Conservation (phyloP, 2,329 filamentous ascomycete genomes). For the Cytospora mali region DNA sequence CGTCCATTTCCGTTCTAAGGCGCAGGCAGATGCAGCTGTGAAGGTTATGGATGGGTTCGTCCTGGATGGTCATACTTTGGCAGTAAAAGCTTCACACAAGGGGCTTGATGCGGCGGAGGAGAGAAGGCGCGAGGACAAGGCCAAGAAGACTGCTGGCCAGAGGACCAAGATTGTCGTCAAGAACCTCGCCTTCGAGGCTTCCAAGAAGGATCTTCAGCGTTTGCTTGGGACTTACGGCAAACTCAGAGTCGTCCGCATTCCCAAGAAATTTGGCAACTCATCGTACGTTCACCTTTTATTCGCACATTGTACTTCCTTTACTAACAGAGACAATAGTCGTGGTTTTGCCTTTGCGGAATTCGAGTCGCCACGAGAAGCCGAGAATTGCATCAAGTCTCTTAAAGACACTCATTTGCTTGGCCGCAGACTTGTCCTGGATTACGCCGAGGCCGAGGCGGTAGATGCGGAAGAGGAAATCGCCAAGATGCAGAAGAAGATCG, state of each 20-base stretch:
- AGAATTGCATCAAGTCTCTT: conserved; percentile 86
- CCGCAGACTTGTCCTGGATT: conserved; percentile 86
- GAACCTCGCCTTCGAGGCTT: conserved; percentile 94
- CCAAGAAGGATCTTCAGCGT: conserved; percentile 86
- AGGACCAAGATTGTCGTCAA: conserved; percentile 96
- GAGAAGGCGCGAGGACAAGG: conserved; percentile 76
- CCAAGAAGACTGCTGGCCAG: conserved; percentile 75
- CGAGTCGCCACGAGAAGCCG: conserved; percentile 83
- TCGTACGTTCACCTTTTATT: conserved; percentile 44
- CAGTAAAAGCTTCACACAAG: conserved; percentile 85
- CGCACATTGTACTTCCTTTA: conserved; percentile 3
- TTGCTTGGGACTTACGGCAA: conserved; percentile 90
- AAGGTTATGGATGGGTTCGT: conserved; percentile 85
- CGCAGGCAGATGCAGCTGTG: conserved; percentile 77
- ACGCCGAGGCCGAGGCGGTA: conserved; percentile 82
- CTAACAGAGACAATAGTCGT: conserved; percentile 45
- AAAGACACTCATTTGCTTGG: conserved; percentile 92
- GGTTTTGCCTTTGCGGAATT: conserved; percentile 98
- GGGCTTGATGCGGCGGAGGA: conserved; percentile 87
- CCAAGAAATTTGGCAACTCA: conserved; percentile 89
- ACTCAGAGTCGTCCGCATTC: conserved; percentile 87
- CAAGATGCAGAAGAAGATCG: conserved; percentile 96
- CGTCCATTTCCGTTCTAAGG: conserved; percentile 79
- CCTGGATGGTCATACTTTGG: conserved; percentile 83
- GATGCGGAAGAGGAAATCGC: conserved; percentile 95